phyloP scores from a whole-genome alignment of 208 protist species.

The Wallacemonas sp. region DNA sequence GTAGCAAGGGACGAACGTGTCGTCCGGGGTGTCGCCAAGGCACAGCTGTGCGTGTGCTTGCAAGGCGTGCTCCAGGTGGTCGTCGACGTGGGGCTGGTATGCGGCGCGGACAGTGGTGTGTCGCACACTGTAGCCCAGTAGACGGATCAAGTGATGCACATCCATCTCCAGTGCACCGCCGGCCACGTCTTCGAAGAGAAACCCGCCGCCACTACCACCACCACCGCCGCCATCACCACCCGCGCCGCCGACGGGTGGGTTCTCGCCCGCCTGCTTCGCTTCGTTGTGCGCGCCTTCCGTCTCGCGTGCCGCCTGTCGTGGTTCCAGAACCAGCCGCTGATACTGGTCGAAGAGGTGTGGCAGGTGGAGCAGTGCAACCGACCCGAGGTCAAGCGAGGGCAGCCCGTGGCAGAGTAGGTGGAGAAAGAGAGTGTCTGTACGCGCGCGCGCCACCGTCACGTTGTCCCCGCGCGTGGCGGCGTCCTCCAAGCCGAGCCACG shows the following conservation, averaged over 20 bases:
- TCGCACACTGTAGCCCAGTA: conserved; percentile 16
- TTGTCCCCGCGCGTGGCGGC: conserved; percentile 41
- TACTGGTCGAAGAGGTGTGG: conserved; percentile 53
- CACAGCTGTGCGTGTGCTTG: conserved; percentile 62
- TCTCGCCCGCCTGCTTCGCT: not conserved
- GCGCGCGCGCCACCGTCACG: conserved; percentile 26
- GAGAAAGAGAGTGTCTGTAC: conserved; percentile 77
- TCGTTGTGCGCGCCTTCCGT: not conserved
- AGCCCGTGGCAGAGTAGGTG: conserved; percentile 61
- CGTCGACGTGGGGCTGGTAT: conserved; percentile 15
- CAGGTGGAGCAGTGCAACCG: conserved; percentile 32
- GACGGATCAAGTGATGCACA: conserved; percentile 13
- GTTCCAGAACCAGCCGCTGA: conserved; percentile 4
- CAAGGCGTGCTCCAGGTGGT: conserved; percentile 57
- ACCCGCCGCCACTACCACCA: not conserved
- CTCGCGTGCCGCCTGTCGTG: no score
- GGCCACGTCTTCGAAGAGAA: conserved; percentile 35
- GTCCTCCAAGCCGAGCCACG: conserved; percentile 68
- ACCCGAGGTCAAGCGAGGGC: conserved; percentile 43
- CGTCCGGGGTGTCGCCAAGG: conserved; percentile 14
- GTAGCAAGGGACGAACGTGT: conserved; percentile 16
- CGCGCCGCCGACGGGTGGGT: not conserved
- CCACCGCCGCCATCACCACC: not conserved
- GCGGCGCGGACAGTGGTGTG: not conserved
- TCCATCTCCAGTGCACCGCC: conserved; percentile 32